Conservation (phyloP, 768 basidiomycete species). For the Mycena albidolilacea region DNA sequence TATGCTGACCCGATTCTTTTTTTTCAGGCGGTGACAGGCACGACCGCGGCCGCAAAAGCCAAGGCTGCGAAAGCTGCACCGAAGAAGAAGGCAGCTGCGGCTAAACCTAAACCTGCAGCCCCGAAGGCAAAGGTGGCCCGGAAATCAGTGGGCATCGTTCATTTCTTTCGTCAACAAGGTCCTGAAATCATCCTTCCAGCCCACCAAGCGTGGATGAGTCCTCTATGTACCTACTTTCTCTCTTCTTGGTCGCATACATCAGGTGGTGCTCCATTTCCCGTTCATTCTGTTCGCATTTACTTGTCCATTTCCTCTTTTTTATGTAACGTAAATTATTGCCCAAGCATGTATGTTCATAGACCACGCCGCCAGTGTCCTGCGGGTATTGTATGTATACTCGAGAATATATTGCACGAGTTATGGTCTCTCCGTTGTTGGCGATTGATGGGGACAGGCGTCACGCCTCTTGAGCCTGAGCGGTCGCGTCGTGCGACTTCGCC, state of each 20-base stretch:
- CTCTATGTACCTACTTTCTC: not conserved
- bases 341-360: slow-evolving; percentile 40
- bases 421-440: not conserved
- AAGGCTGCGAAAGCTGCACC: slow-evolving; percentile 55
- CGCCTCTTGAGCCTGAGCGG: not conserved
- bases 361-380: slow-evolving; percentile 27
- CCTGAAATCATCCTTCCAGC: slow-evolving; percentile 22
- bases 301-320: slow-evolving; percentile 42
- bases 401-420: slow-evolving; percentile 33
- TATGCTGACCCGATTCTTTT: not conserved
- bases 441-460: not conserved
- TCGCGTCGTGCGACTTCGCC: not conserved
- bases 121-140: slow-evolving; percentile 33
- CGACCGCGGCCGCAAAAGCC: slow-evolving; percentile 57
- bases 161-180: slow-evolving; percentile 11
- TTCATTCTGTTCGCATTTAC: slow-evolving; percentile 35
- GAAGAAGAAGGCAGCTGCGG: slow-evolving; percentile 44
- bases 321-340: slow-evolving; percentile 61
- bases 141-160: slow-evolving; percentile 30
- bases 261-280: slow-evolving; percentile 32
- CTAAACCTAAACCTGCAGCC: slow-evolving; percentile 27
- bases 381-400: slow-evolving; percentile 33
- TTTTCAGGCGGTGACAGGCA: slow-evolving; percentile 67
- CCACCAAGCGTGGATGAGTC: slow-evolving; percentile 37
- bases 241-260: slow-evolving; percentile 31